Conservation (phyloP, 805 yeast genomes). For the Candida sonorensis region DNA sequence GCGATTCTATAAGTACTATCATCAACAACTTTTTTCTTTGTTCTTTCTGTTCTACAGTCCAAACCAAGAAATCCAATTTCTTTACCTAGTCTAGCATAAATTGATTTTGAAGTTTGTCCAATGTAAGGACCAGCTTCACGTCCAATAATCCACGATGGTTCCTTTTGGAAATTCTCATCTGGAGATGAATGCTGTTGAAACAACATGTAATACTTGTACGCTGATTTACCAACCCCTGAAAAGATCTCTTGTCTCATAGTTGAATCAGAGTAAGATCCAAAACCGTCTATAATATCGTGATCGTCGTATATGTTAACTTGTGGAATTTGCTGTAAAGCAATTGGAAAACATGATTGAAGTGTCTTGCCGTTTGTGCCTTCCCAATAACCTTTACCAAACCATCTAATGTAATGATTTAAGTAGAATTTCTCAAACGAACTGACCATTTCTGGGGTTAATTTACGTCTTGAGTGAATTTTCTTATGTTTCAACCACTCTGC, state of each 20-base stretch:
- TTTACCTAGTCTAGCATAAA: conserved; percentile 68
- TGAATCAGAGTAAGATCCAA: conserved; percentile 73
- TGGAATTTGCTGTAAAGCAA: conserved; percentile 79
- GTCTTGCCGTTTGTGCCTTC: conserved; percentile 61
- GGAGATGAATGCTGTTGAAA: conserved; percentile 80
- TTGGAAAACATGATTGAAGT: conserved; percentile 59
- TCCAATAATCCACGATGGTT: conserved; percentile 63
- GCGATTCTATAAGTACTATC: conserved; percentile 50
- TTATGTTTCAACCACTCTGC: conserved; percentile 57
- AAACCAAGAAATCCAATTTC: conserved; percentile 68
- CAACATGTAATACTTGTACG: conserved; percentile 80
- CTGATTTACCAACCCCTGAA: conserved; percentile 64
- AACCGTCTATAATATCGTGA: conserved; percentile 96
- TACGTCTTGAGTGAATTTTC: conserved; percentile 34
- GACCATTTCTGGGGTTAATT: conserved; percentile 40
- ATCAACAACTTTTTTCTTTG: conserved; percentile 48
- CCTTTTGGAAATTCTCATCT: conserved; percentile 31
- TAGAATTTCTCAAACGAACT: conserved; percentile 60
- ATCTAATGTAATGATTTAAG: conserved; percentile 63
- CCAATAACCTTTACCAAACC: conserved; percentile 94
- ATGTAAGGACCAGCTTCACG: conserved; percentile 60
- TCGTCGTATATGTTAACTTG: conserved; percentile 85
- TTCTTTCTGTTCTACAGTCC: conserved; percentile 92
- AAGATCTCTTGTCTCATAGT: conserved; percentile 74
- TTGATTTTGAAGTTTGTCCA: conserved; percentile 56